Conservation (phyloP, 2,329 filamentous ascomycete species). For the Metarhizium humberi region DNA sequence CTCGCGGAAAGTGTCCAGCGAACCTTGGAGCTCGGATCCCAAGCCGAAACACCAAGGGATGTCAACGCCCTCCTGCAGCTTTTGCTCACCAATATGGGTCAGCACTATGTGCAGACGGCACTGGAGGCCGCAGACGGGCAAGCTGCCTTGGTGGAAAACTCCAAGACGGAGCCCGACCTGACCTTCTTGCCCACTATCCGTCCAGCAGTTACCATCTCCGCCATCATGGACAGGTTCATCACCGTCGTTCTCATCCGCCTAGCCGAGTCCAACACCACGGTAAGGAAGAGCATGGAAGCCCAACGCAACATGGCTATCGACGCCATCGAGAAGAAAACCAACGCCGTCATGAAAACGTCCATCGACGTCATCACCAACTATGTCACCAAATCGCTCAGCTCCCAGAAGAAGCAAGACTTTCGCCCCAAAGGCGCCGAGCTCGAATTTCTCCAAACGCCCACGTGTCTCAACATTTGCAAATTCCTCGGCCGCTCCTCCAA, state of each 20-base stretch:
- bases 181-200: slow-evolving; percentile 71
- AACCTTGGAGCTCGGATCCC: slow-evolving; percentile 80
- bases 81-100: slow-evolving; percentile 78
- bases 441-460: slow-evolving; percentile 75
- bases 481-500: slow-evolving; percentile 65
- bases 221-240: slow-evolving; percentile 88
- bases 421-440: slow-evolving; percentile 73
- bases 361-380: slow-evolving; percentile 65
- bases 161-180: slow-evolving; percentile 80
- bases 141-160: slow-evolving; percentile 65
- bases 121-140: slow-evolving; percentile 63
- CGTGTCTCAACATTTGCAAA: slow-evolving; percentile 70
- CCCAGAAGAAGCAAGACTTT: slow-evolving; percentile 85
- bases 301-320: slow-evolving; percentile 64
- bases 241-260: slow-evolving; percentile 83
- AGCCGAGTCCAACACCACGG: slow-evolving; percentile 81
- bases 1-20: slow-evolving; percentile 88
- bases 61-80: slow-evolving; percentile 77
- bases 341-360: slow-evolving; percentile 46
- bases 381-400: slow-evolving; percentile 60
- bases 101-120: slow-evolving; percentile 63
- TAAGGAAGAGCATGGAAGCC: slow-evolving; percentile 82
- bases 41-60: slow-evolving; percentile 86
- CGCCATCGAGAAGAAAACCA: slow-evolving; percentile 77
- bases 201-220: slow-evolving; percentile 77